Conservation (phyloP, 352 stramenopile genomes). For the Phytophthora pini region DNA sequence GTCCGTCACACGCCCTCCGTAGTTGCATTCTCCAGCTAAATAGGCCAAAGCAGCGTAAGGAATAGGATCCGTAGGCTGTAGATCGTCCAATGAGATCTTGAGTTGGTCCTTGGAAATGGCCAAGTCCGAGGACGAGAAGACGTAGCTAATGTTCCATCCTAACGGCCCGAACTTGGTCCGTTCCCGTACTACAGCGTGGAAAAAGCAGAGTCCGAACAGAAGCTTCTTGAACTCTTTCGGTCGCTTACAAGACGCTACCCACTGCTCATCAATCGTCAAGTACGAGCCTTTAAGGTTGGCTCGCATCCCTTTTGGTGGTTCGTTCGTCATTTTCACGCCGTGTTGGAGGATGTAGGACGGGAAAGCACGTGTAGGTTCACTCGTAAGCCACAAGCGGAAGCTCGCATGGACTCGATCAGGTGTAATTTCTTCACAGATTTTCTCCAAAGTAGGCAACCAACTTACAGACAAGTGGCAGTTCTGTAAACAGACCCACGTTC, state of each 20-base stretch:
- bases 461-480: constrained; percentile 96
- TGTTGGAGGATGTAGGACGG: constrained; percentile 95
- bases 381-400: constrained; percentile 96
- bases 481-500: constrained; percentile 95
- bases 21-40: constrained; percentile 95
- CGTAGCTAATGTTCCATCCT: constrained; percentile 92
- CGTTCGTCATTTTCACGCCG: constrained; percentile 96
- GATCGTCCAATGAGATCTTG: constrained; percentile 83
- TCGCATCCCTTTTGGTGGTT: constrained; percentile 94
- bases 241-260: constrained; percentile 71
- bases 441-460: constrained; percentile 95
- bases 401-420: constrained; percentile 91
- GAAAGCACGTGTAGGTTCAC: constrained; percentile 93
- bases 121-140: constrained; percentile 85
- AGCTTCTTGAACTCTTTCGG: constrained; percentile 84
- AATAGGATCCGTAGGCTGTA: constrained; percentile 64
- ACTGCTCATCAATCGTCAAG: constrained; percentile 78
- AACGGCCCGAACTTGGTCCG: constrained; percentile 87
- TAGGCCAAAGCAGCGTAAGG: constrained; percentile 94
- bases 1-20: constrained; percentile 94
- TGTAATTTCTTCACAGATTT: constrained; percentile 94
- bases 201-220: constrained; percentile 92
- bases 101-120: constrained; percentile 89
- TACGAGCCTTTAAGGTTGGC: constrained; percentile 95
- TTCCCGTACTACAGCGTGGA: constrained; percentile 90